Evolutionary conservation across 176 grass and related monocot species (phyloP).

Genomic region (Oryza glumipatula): DNA sequence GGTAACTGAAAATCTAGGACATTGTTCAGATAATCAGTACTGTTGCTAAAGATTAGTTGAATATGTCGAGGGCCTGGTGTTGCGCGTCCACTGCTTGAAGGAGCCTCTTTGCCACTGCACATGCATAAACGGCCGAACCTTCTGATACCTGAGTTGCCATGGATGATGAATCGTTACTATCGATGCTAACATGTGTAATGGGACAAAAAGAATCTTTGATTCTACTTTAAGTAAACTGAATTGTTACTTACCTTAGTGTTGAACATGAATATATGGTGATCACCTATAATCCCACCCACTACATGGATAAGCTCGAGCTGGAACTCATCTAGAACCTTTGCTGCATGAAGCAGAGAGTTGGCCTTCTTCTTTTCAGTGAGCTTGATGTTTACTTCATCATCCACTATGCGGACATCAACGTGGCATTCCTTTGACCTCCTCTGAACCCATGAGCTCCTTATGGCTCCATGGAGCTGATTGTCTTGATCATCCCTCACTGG

Average conservation of each 20-base stretch:
- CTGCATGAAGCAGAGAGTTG: slow-evolving; percentile 70
- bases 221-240: slow-evolving; percentile 8
- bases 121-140: slow-evolving; percentile 79
- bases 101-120: slow-evolving; percentile 72
- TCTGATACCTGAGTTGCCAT: slow-evolving; percentile 58
- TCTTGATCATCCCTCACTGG: slow-evolving; percentile 54
- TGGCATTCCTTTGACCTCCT: slow-evolving; percentile 78
- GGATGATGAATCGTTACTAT: slow-evolving; percentile 24
- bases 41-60: slow-evolving; percentile 36
- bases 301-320: slow-evolving; percentile 72
- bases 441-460: slow-evolving; percentile 84
- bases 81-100: slow-evolving; percentile 65
- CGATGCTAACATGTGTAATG: background rate
- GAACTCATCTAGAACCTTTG: slow-evolving; percentile 77
- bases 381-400: slow-evolving; percentile 89
- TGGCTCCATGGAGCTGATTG: slow-evolving; percentile 49
- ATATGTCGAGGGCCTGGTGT: slow-evolving; percentile 34
- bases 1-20: slow-evolving; percentile 37
- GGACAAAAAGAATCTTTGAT: background rate
- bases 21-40: slow-evolving; percentile 17
- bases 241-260: slow-evolving; percentile 72
- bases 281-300: slow-evolving; percentile 73
- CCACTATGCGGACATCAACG: slow-evolving; percentile 80
- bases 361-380: slow-evolving; percentile 78
- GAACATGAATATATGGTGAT: slow-evolving; percentile 90